Evolutionary conservation across 257 asterid genomes (phyloP).

Genomic region (Apocynum venetum): DNA sequence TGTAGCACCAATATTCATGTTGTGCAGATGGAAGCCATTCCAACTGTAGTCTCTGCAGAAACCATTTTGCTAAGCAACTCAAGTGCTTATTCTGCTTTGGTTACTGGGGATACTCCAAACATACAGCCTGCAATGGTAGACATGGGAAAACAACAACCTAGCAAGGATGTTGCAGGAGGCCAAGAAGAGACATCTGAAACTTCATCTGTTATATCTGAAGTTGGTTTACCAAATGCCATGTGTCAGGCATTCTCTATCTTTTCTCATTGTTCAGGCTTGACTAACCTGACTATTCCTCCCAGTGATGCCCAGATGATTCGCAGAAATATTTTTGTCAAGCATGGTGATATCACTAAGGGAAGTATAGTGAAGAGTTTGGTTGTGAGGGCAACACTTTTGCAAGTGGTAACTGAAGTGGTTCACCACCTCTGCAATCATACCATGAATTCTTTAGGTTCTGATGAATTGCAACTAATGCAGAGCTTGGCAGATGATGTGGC

Average conservation of each 20-base stretch:
- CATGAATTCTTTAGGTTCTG: slow-evolving; percentile 11
- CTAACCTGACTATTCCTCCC: slow-evolving; percentile 13
- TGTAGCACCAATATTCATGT: slow-evolving; percentile 1
- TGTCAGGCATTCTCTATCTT: neutral
- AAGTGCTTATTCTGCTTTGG: neutral
- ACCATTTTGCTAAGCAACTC: neutral
- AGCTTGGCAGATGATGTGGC: slow-evolving; percentile 28
- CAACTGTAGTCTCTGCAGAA: neutral
- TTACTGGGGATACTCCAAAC: neutral
- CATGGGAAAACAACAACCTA: neutral
- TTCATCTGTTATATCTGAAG: slow-evolving; percentile 16
- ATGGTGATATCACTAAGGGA: slow-evolving; percentile 31
- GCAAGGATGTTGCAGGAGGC: slow-evolving; percentile 8
- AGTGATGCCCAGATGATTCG: slow-evolving; percentile 13
- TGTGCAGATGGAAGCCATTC: neutral
- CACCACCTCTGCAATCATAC: slow-evolving; percentile 17
- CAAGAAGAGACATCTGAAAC: slow-evolving; percentile 8
- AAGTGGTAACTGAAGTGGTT: slow-evolving; percentile 30
- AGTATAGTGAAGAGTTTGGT: slow-evolving; percentile 27
- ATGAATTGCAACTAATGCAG: slow-evolving; percentile 21
- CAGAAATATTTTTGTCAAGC: slow-evolving; percentile 19
- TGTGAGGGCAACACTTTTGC: slow-evolving; percentile 23
- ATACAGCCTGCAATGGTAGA: neutral
- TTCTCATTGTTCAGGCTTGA: neutral
- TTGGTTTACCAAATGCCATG: neutral